Evolutionary conservation across 768 basidiomycete species (phyloP).

Genomic region (Boletellus ananas): DNA sequence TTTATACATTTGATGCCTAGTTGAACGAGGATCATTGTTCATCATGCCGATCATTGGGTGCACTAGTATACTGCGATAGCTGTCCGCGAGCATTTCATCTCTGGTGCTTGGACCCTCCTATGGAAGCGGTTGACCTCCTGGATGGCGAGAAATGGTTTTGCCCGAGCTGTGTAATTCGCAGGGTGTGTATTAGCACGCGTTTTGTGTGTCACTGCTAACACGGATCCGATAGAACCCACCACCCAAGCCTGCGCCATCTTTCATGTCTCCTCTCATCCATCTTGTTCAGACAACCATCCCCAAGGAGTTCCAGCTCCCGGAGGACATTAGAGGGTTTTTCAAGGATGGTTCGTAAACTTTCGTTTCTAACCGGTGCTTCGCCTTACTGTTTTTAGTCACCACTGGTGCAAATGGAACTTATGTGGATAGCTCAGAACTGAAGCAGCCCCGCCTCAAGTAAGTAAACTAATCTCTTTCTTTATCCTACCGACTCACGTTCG

Average conservation of each 20-base stretch:
- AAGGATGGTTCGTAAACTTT: slow-evolving; percentile 66
- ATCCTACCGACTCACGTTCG: slow-evolving; percentile 1
- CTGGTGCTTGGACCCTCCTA: slow-evolving; percentile 93
- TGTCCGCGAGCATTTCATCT: slow-evolving; percentile 96
- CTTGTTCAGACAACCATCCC: slow-evolving; percentile 68
- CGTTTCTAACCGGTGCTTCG: slow-evolving; percentile 8
- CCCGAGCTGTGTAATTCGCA: slow-evolving; percentile 61
- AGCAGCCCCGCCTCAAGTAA: slow-evolving; percentile 79
- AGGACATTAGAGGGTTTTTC: slow-evolving; percentile 78
- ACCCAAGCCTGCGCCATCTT: slow-evolving; percentile 61
- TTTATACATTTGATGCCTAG: slow-evolving; percentile 23
- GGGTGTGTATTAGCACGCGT: slow-evolving; percentile 41
- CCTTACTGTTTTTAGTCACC: slow-evolving; percentile 50
- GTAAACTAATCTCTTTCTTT: slow-evolving; percentile 29
- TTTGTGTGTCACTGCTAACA: slow-evolving; percentile 10
- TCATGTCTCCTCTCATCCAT: slow-evolving; percentile 69
- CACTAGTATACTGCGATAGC: slow-evolving; percentile 94
- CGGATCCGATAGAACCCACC: slow-evolving; percentile 50
- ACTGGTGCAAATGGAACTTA: slow-evolving; percentile 80
- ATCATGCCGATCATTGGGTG: slow-evolving; percentile 75
- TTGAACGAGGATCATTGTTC: slow-evolving; percentile 84
- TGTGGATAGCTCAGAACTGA: slow-evolving; percentile 72
- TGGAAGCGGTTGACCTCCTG: slow-evolving; percentile 83
- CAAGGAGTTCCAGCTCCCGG: slow-evolving; percentile 79
- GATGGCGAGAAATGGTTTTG: slow-evolving; percentile 80